Percentiles rank a stretch among this genome's conserved stretches.
These are phyloP conservation scores for Solanum bulbocastanum DNA, from an alignment of 257 asterid genomes.

Conservation along the genomic window DNA sequence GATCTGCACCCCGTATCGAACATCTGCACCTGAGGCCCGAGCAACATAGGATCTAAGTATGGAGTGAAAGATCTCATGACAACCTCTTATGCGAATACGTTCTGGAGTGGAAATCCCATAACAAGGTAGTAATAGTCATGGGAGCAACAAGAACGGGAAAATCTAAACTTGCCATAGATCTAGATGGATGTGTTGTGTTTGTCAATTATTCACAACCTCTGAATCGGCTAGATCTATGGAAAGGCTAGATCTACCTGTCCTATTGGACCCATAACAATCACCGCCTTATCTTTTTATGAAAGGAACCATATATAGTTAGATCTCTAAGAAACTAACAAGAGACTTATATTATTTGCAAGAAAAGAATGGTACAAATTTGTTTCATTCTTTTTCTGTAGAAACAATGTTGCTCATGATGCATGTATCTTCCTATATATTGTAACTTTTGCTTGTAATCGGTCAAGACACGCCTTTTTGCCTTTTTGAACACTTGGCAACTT, in stretches of 20 bases:
- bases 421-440: not conserved
- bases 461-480: not conserved
- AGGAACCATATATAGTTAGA: not conserved
- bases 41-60: not conserved
- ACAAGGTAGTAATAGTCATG: not conserved
- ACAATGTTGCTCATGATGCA: not conserved
- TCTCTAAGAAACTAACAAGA: not conserved
- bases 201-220: not conserved
- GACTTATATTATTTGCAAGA: not conserved
- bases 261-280: not conserved
- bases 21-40: not conserved
- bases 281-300: not conserved
- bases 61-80: not conserved
- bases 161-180: not conserved
- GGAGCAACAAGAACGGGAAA: not conserved
- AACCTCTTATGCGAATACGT: not conserved
- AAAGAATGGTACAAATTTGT: not conserved
- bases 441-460: not conserved
- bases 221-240: not conserved
- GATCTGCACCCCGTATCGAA: no score
- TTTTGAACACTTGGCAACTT: no score
- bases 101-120: not conserved
- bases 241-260: not conserved
- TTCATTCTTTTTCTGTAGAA: no score
- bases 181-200: not conserved